A percentile compares a stretch with the other conserved stretches of the same genome.
Evolutionary conservation across 371 early-diverging fungal genomes (phyloP).

Genomic region (Mucor saturninus): DNA sequence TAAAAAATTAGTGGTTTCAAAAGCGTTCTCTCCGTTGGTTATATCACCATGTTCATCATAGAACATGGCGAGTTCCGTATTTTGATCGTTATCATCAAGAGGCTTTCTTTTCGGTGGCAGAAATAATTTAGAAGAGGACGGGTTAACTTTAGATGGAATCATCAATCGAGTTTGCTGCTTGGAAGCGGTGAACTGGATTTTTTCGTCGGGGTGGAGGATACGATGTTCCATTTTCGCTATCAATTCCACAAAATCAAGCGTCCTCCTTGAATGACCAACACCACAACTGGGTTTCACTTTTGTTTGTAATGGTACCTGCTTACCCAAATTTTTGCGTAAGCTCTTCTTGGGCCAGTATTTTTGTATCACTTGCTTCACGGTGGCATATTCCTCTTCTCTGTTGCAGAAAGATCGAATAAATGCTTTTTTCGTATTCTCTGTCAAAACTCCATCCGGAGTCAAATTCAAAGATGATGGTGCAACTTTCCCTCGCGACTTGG

Average conservation of each 20-base stretch:
- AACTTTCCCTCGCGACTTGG: not conserved
- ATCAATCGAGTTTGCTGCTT: slow-evolving; percentile 7
- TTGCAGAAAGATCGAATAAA: slow-evolving; percentile 8
- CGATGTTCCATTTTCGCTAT: slow-evolving; percentile 42
- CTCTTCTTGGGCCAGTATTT: slow-evolving; percentile 29
- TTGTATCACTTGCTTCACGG: slow-evolving; percentile 19
- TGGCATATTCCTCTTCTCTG: not conserved
- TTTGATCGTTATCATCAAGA: not conserved
- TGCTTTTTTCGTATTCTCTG: not conserved
- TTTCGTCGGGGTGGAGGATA: slow-evolving; percentile 28
- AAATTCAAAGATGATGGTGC: too few relatives aligned
- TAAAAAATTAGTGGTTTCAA: not conserved
- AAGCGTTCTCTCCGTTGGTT: too few relatives aligned
- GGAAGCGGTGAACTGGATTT: not conserved
- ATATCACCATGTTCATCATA: too few relatives aligned
- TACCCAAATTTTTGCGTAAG: not conserved
- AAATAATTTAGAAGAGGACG: not conserved
- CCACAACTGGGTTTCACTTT: slow-evolving; percentile 3
- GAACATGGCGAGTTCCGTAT: too few relatives aligned
- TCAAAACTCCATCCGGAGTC: slow-evolving; percentile 5
- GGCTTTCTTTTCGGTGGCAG: not conserved
- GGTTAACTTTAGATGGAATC: slow-evolving; percentile 10
- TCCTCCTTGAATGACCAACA: slow-evolving; percentile 38
- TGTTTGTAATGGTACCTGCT: slow-evolving; percentile 30
- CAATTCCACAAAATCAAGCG: slow-evolving; percentile 22